phyloP scores from a whole-genome alignment of 345 rosid species.

The Boechera retrofracta region DNA sequence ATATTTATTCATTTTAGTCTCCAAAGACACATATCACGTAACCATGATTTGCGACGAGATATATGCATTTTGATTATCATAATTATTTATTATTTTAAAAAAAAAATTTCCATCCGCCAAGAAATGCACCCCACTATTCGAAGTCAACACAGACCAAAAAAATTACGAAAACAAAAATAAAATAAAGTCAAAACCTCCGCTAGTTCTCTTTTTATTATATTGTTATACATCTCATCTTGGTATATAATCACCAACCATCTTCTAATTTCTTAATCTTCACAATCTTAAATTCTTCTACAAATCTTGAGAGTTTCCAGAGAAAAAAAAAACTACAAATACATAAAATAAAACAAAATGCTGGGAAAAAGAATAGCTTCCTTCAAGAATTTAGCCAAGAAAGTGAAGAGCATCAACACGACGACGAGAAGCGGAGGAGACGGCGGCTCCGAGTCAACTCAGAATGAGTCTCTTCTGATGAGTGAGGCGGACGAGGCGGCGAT shows the following conservation, averaged over 20 bases:
- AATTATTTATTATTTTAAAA: neutral
- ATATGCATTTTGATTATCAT: conserved; percentile 1
- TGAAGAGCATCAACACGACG: conserved; percentile 54
- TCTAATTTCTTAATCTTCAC: conserved; percentile 26
- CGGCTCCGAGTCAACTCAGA: conserved; percentile 44
- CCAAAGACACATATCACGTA: conserved; percentile 37
- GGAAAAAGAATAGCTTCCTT: conserved; percentile 73
- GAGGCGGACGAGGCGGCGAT: conserved; percentile 38
- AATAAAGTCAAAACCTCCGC: conserved; percentile 37
- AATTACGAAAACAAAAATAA: conserved; percentile 7
- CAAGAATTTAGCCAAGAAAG: conserved; percentile 82
- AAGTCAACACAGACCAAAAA: conserved; percentile 44
- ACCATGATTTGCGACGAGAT: conserved; percentile 46
- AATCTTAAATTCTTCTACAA: conserved; percentile 30
- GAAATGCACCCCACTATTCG: conserved; percentile 46
- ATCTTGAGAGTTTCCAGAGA: neutral
- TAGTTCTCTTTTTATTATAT: conserved; percentile 10
- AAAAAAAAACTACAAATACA: neutral
- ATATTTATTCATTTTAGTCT: conserved; percentile 27
- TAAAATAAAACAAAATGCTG: conserved; percentile 50
- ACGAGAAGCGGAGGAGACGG: conserved; percentile 10
- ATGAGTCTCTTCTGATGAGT: conserved; percentile 55
- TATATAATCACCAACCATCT: conserved; percentile 42
- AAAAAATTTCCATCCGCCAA: conserved; percentile 29
- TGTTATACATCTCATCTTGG: conserved; percentile 14